phyloP scores from a whole-genome alignment of 108 stramenopile species.

The Skeletonema grethae region DNA sequence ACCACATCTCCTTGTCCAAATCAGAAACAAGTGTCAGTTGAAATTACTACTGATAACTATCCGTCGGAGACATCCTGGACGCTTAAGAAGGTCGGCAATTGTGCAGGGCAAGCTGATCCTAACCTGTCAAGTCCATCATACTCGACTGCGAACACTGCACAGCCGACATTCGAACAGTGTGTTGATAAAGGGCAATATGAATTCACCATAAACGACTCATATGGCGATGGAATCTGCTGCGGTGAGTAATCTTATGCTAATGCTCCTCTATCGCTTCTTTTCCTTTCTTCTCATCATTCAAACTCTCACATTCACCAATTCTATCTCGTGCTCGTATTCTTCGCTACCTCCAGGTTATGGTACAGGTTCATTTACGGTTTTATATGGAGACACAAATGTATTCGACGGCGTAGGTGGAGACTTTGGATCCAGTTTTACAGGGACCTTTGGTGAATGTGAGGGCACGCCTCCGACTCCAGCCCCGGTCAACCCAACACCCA shows the following conservation, averaged over 20 bases:
- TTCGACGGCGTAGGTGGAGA: no score
- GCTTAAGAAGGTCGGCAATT: not conserved
- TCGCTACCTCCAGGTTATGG: no score
- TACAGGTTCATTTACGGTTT: no score
- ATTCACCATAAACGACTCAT: not conserved
- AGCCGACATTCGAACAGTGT: not conserved
- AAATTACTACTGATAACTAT: not conserved
- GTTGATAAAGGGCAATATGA: constrained; percentile 7
- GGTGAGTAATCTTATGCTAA: not conserved
- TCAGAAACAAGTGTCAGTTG: not conserved
- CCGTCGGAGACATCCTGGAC: not conserved
- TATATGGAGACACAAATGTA: no score
- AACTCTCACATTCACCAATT: no score
- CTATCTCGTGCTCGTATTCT: no score
- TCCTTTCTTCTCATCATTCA: no score
- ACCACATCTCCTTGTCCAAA: not conserved
- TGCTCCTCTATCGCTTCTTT: no score
- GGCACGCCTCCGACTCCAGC: not conserved
- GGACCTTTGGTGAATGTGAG: no score
- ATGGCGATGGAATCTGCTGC: constrained; percentile 8
- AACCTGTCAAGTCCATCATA: not conserved
- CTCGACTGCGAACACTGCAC: not conserved
- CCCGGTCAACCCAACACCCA: not conserved
- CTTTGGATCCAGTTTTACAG: no score
- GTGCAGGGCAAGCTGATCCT: not conserved